Conservation (phyloP, 306 rosid genomes). For the Coriaria nepalensis region DNA sequence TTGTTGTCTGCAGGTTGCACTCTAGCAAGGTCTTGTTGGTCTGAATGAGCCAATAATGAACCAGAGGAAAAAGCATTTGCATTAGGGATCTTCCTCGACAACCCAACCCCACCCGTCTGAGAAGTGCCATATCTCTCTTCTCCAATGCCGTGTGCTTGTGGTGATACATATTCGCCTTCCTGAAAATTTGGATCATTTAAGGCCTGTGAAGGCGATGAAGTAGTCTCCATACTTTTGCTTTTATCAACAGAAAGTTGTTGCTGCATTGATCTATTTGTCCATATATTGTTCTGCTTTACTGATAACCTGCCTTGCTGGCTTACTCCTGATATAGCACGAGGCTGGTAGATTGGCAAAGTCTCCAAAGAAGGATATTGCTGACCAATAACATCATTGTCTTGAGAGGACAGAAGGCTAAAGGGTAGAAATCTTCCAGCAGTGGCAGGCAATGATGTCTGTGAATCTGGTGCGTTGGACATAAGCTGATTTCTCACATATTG, state of each 20-base stretch:
- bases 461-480: conserved; percentile 17
- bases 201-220: conserved; percentile 14
- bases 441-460: conserved; percentile 19
- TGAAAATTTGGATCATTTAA: conserved; percentile 18
- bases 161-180: conserved; percentile 15
- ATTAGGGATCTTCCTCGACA: conserved; percentile 18
- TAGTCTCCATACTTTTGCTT: conserved; percentile 18
- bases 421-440: conserved; percentile 19
- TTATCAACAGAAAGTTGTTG: conserved; percentile 11
- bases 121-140: conserved; percentile 16
- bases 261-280: conserved; percentile 20
- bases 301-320: conserved; percentile 24
- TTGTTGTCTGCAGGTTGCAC: conserved; percentile 12
- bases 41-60: conserved; percentile 16
- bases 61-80: conserved; percentile 21
- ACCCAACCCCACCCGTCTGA: conserved; percentile 8
- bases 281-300: conserved; percentile 15
- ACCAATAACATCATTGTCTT: conserved; percentile 18
- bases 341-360: conserved; percentile 20
- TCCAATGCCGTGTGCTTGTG: conserved; percentile 13
- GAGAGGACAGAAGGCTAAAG: conserved; percentile 17
- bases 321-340: conserved; percentile 16
- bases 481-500: conserved; percentile 23
- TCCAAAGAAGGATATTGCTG: conserved; percentile 30
- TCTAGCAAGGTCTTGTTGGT: conserved; percentile 23